Conservation (phyloP, 2,329 filamentous ascomycete genomes). For the Penicillium sp. region DNA sequence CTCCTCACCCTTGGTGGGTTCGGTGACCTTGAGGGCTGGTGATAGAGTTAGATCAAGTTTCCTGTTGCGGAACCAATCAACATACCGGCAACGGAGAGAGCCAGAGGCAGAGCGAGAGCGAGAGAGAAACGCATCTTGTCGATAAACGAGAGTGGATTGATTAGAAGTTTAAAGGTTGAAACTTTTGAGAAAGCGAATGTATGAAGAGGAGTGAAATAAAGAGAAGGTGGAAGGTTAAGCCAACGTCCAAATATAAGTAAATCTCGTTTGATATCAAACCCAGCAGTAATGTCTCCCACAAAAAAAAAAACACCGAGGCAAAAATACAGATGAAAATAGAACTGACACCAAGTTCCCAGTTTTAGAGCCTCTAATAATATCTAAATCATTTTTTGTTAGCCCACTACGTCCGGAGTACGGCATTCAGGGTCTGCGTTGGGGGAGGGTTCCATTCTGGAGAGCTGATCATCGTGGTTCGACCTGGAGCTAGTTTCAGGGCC, state of each 20-base stretch:
- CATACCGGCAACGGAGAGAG: slow-evolving; percentile 31
- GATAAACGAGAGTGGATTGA: slow-evolving; percentile 5
- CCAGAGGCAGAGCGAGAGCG: slow-evolving; percentile 27
- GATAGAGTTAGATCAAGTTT: background rate
- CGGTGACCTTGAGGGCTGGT: slow-evolving; percentile 37
- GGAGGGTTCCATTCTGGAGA: background rate
- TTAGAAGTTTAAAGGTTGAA: background rate
- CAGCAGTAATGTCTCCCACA: background rate
- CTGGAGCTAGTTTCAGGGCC: slow-evolving; percentile 9
- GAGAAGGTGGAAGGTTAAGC: background rate
- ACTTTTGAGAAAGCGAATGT: background rate
- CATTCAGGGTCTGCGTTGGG: background rate
- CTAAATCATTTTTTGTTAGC: slow-evolving; percentile 7
- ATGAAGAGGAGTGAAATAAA: background rate
- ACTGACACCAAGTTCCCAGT: background rate
- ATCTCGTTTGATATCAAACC: slow-evolving; percentile 2
- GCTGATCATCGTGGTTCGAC: background rate
- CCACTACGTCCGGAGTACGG: background rate
- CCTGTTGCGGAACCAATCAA: background rate
- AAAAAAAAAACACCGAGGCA: slow-evolving; percentile 1
- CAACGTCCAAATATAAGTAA: slow-evolving; percentile 1
- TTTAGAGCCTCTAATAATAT: slow-evolving; percentile 16
- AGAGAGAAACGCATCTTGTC: slow-evolving; percentile 31
- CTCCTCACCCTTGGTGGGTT: slow-evolving; percentile 32
- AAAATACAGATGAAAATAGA: slow-evolving; percentile 10